These are phyloP conservation scores for Suillus decipiens DNA, from an alignment of 768 basidiomycete genomes.

Conservation along the genomic window DNA sequence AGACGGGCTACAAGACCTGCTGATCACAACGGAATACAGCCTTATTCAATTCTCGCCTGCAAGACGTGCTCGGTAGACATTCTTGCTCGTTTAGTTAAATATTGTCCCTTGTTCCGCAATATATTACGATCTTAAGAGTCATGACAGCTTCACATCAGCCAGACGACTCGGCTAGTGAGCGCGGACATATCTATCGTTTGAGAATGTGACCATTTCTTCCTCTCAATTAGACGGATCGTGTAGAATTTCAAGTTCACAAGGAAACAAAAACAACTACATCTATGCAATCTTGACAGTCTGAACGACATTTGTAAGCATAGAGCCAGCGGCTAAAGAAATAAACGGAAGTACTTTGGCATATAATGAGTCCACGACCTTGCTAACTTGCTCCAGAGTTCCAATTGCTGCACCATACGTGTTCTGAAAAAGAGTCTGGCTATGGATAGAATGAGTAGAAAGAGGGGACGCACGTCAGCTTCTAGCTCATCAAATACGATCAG, in stretches of 20 bases:
- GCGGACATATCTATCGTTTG: neutral
- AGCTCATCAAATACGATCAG: constrained; percentile 88
- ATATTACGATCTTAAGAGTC: neutral
- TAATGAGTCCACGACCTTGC: constrained; percentile 91
- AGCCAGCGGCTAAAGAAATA: neutral
- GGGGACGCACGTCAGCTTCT: constrained; percentile 72
- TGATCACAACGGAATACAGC: too few species aligned
- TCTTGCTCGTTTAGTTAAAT: too few species aligned
- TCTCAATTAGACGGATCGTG: neutral
- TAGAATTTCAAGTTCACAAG: neutral
- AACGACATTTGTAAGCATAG: neutral
- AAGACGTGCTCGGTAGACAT: too few species aligned
- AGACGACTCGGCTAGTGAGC: neutral
- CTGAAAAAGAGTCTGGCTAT: constrained; percentile 40
- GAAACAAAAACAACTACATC: constrained; percentile 1
- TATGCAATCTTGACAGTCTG: constrained; percentile 49
- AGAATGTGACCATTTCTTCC: neutral
- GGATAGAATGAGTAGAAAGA: neutral
- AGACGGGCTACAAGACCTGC: too few species aligned
- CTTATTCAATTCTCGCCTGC: too few species aligned
- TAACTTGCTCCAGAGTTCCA: constrained; percentile 85
- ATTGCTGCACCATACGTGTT: constrained; percentile 88
- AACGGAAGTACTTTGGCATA: constrained; percentile 71
- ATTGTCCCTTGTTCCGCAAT: neutral
- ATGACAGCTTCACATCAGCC: neutral